These are phyloP conservation scores for Pleurozium schreberi DNA, from an alignment of 225 moss, liverwort and hornwort genomes.

Conservation along the genomic window DNA sequence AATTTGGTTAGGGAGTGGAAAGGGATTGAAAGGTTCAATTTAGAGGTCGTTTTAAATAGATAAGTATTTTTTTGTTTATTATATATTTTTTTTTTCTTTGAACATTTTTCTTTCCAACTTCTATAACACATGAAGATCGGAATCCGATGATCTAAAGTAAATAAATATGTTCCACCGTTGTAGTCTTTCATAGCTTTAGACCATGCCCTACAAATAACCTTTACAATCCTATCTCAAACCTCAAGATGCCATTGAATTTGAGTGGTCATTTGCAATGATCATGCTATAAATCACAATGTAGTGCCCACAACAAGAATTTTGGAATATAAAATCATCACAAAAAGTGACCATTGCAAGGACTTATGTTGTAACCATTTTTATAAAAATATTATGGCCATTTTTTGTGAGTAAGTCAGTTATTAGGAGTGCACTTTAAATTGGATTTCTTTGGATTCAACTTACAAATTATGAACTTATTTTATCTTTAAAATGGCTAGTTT, in stretches of 20 bases:
- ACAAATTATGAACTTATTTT: background rate
- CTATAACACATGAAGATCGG: background rate
- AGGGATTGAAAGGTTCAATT: too few relatives aligned
- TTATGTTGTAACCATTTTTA: background rate
- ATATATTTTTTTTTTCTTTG: too few relatives aligned
- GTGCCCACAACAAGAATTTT: too few relatives aligned
- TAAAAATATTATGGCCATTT: background rate
- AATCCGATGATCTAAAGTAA: background rate
- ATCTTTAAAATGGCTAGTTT: background rate
- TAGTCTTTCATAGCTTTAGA: too few relatives aligned
- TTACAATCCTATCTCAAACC: background rate
- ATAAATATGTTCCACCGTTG: too few relatives aligned
- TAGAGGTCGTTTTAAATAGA: too few relatives aligned
- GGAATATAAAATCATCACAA: background rate
- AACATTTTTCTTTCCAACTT: too few relatives aligned
- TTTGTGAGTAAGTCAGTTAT: background rate
- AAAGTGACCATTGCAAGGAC: background rate
- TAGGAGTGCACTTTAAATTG: background rate
- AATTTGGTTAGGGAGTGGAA: too few relatives aligned
- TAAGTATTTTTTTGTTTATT: too few relatives aligned
- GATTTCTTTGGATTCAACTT: background rate
- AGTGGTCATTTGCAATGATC: background rate
- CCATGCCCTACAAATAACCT: background rate
- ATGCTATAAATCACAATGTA: background rate
- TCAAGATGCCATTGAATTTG: background rate